Evolutionary conservation across 2,329 filamentous ascomycete species (phyloP), one percentile per base, ranked within the genome.

Genomic region (Calonectria pseudoturangicola): DNA sequence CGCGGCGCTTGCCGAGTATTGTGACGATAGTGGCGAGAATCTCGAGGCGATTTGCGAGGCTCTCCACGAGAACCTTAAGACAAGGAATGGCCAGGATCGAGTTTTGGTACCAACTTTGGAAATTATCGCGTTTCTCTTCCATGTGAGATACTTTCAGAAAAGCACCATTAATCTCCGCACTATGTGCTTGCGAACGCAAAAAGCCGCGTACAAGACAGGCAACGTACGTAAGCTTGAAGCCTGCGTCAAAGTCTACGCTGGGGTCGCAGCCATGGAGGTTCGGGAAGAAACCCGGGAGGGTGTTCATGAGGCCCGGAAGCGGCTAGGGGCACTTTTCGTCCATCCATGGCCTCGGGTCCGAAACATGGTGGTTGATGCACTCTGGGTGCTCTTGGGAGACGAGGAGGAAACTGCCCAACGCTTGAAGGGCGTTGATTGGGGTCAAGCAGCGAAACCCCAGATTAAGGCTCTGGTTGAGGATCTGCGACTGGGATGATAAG

Each of bases 261-360:
- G 91, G 0, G 84, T 98, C 30, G 91, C 91, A 4, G 82, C 82
- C 2, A 79, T 85, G 58, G 54, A 13, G 70, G 68, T 33, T 60
- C 76, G 78, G 30, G 74, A 72, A 28, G 85, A 86, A 0, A 84
- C 90, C 9, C 84, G 78, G 30, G 74, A 72, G 28, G 85, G 86
- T 0, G 84, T 90, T 9, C 84, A 85, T 10, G 86, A 86, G 70
- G 93, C 93, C 4, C 83, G 92, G 67, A 92, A 89, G 81, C 94
- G 95, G 82, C 85, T 98, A 48, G 89, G 90, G 0, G 91, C 89
- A 27, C 90, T 98, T 86, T 86, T 98, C 74, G 84, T 91, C 70
- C 96, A 98, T 85, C 94, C 95, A 0, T 98, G 95, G 87, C 95
- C 96, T 7, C 90, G 90, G 79, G 92, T 97, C 77, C 85, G 92